Evolutionary conservation across 2,329 filamentous ascomycete species (phyloP), one percentile per base, ranked within the genome.

Genomic region (Talaromyces rugulosus): DNA sequence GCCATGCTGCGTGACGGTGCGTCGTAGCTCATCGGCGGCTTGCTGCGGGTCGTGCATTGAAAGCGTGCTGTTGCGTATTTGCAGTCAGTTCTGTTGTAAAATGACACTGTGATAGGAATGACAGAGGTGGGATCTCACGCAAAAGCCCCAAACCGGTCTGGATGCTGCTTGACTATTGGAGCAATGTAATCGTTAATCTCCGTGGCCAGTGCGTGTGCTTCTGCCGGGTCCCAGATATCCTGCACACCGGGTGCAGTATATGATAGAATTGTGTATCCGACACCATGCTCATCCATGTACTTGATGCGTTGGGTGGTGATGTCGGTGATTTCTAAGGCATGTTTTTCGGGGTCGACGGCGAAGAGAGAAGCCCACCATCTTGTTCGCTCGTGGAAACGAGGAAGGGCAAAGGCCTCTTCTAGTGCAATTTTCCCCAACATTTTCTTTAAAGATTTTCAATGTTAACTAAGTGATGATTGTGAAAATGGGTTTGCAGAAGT

Each of bases 1-100:
- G 30, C 84, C 83, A 63, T 83, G 69, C 1, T 72, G 80, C 2
- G 87, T 80, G 51, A 80, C 82, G 36, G 56, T 58, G 14, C 69
- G 68, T 28, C 65, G 61, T 16, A 70, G 62, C 53, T 71, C 69
- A 1, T 62, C 62, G 5, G 67, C 69, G 3, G 69, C 69, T 59
- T 70, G 55, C 33, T 64, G 51, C 0, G 69, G 69, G 42, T 69
- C 64, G 44, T 71, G 69, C 69, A 71, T 71, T 5, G 66, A 44
- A 18, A 64, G 59, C 9, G 55, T 53, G 2, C 61, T 62, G 30
- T 3, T 23, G 34, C 11, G 50, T 31, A 12, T n/a, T n/a, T 53
- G 1, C 28, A 40, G 30, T 62, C 14, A 62, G 50, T 14, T 23
- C 44, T 2, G 34, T 33, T 18, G 27, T 50, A 14, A n/a, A 5